Base-by-base conservation (phyloP, 2,329 filamentous ascomycete genomes). In the Teratosphaeria zuluensis region DNA sequence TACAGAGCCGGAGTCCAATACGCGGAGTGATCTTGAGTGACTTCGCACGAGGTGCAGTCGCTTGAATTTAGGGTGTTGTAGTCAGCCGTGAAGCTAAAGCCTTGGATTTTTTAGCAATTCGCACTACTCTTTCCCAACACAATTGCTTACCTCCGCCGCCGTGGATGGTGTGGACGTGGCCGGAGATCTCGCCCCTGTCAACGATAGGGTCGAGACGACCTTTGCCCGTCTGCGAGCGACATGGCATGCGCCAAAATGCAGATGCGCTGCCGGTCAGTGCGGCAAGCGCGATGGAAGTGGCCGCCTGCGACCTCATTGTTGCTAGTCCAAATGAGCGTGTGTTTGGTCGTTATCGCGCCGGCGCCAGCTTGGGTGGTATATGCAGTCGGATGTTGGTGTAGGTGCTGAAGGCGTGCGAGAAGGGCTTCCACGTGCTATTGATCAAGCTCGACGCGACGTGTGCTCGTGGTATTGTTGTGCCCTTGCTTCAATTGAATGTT, bases 241-340 rank as follows among this genome's bases (percentile, higher is more conserved):
- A 96, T 67, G 90, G 87, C 81, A 96, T 88, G 70, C 91, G 89
- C 89, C 89, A 96, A 75, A 96, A 96, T 60, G 88, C 91, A 65
- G 68, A 63, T 35, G 61, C 70, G 61, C 61, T 62, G 63, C 67
- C 63, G 21, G 66, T 67, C 46, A 69, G 65, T 46, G 68, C 61
- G 30, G 38, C 24, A 54, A 72, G 63, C 51, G 65, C 64, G 58
- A 64, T 57, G 57, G 61, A 46, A 16, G n/a, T 42, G 58, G 56
- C 58, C 53, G 62, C 62, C 56, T 61, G 60, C 53, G 61, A 63
- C 62, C 64, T 66, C 66, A 68, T 69, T 55, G 38, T 48, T 64
- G 59, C 51, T 57, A 58, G 58, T 53, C 54, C 38, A 11, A 53
- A 19, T 51, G 46, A 19, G 19, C n/a, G 24, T 28, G 14, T 24